phyloP scores from a whole-genome alignment of 257 asterid genomes.

The Plantago major region DNA sequence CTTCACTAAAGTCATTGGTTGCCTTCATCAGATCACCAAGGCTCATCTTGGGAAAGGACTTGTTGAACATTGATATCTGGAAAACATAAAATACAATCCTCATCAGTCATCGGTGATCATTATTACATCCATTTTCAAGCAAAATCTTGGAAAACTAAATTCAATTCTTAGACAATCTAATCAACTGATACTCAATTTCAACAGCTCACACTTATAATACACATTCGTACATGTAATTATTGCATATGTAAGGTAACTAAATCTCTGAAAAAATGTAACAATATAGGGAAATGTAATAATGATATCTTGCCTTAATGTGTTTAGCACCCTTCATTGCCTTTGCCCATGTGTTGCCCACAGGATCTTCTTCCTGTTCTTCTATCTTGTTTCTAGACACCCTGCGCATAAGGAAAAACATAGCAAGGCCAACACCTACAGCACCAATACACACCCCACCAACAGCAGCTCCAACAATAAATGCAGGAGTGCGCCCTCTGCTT shows the following conservation, averaged over 20 bases:
- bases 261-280: too few relatives aligned
- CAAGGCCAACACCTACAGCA: slow-evolving; percentile 25
- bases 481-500: too few relatives aligned
- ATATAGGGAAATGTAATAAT: background rate
- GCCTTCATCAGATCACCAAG: slow-evolving; percentile 20
- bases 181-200: too few relatives aligned
- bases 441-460: slow-evolving; percentile 30
- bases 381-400: slow-evolving; percentile 23
- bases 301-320: slow-evolving; percentile 36
- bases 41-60: slow-evolving; percentile 21
- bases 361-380: slow-evolving; percentile 36
- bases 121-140: too few relatives aligned
- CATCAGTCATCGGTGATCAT: background rate
- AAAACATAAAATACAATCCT: background rate
- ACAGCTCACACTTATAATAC: too few relatives aligned
- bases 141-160: too few relatives aligned
- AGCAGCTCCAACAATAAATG: slow-evolving; percentile 32
- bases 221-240: too few relatives aligned
- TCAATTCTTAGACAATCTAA: too few relatives aligned
- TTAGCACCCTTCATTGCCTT: slow-evolving; percentile 44
- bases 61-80: slow-evolving; percentile 30
- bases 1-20: slow-evolving; percentile 21
- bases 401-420: slow-evolving; percentile 28
- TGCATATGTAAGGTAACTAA: too few relatives aligned
- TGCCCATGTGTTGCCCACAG: slow-evolving; percentile 53